Percentiles rank a stretch among this genome's conserved stretches.
Evolutionary conservation across 108 stramenopile genomes (phyloP).

Genomic region (Nitzschia sp.): DNA sequence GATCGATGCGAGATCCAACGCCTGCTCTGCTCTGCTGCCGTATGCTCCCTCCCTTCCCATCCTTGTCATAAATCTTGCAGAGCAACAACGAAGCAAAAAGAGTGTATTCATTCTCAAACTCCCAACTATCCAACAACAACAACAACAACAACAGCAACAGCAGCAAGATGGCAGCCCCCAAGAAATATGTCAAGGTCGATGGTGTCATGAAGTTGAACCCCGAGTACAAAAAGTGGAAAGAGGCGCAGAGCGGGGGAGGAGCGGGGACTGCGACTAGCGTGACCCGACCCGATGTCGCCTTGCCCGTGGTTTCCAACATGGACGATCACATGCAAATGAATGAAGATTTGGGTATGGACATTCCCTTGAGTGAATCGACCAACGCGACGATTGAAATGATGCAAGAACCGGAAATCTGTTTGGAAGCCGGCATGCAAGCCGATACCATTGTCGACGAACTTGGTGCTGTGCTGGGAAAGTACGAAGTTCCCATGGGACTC

Average conservation of each 20-base stretch:
- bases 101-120: no score
- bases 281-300: constrained; percentile 6
- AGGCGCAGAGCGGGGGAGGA: constrained; percentile 30
- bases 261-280: not conserved
- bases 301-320: constrained; percentile 41
- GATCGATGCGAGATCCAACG: no score
- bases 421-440: constrained; percentile 37
- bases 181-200: constrained; percentile 45
- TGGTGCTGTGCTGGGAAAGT: constrained; percentile 39
- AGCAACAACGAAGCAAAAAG: no score
- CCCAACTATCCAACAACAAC: no score
- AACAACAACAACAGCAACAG: not conserved
- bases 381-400: constrained; percentile 49
- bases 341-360: constrained; percentile 22
- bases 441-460: constrained; percentile 48
- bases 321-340: constrained; percentile 37
- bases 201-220: constrained; percentile 56
- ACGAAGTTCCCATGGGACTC: constrained; percentile 55
- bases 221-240: constrained; percentile 47
- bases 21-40: no score
- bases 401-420: constrained; percentile 44
- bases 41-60: no score
- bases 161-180: constrained; percentile 11
- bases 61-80: no score
- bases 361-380: constrained; percentile 35